Base-by-base conservation (phyloP, 1,139 yeast genomes). In the Scheffersomyces parashehatae region DNA sequence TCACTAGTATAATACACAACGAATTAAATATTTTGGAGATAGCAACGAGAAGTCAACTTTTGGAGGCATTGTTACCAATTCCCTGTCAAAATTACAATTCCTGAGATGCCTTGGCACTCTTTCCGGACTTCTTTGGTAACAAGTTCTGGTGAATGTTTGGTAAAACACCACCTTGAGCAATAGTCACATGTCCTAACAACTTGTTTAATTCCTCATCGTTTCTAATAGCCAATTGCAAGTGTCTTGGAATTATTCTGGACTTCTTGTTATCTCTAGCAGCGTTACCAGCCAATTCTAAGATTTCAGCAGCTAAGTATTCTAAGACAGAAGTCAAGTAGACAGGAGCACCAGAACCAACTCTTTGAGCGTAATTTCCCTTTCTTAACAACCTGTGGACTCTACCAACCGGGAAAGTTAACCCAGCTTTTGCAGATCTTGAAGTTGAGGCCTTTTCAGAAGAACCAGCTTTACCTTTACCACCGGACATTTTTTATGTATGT, bases 401-500 rank as follows among this genome's bases (percentile, higher is more conserved):
- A 75, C 98, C 98, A 60, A 93, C 98, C 77, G 98, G 98, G 95
- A 93, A 91, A 62, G 96, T 88, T 70, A 91, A 84, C 73, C 97
- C 98, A 68, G 98, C 98, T 81, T 89, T 91, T 53, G 97, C 85
- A 60, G 98, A 91, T 83, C 98, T 90, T 47, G 97, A 87, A 75
- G 95, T 93, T 64, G 97, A 86, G 62, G 95, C 90, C 77, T 91
- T 91, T 70, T 90, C 91, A 59, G 88, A 70, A 59, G 95, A 77
- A 64, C 96, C 95, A 68, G 97, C 96, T 79, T 90, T 90, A 74
- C 97, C 97, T 85, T 91, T 91, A 74, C 97, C 97, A 73, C 97
- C 97, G 70, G 97, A 88, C 97, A 89, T 90, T 81, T 34, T 52
- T 28, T 16, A 36, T 43, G 15, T 15, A 13, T 35, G 34, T 24